Base-by-base conservation (phyloP, 2,329 filamentous ascomycete genomes). In the Fusarium avenaceum region DNA sequence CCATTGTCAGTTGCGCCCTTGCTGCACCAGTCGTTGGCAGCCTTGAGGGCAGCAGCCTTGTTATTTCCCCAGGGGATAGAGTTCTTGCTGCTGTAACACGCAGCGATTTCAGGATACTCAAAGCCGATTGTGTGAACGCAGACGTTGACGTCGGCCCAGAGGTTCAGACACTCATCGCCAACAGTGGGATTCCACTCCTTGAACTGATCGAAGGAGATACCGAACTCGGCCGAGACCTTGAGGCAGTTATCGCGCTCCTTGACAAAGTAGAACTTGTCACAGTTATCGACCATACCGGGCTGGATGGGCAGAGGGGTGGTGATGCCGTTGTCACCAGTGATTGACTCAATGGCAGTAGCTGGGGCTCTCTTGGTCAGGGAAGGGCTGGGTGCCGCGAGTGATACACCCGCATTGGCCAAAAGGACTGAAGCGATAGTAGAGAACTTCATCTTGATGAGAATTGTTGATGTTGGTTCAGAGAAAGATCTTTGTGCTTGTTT, bases 61-160 rank as follows among this genome's bases (percentile, higher is more conserved):
- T 70, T 61, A 17, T 45, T 44, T 10, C 63, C 67, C 63, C 59
- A 70, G 0, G 49, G 49, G 0, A 38, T 6, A 11, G 43, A 6
- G 4, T 32, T 3, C 2, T 3, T 7, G 3, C 5, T 3, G 1
- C 6, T 19, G 2, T 28, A 64, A 3, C 67, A 70, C 3, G 32
- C 38, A 11, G 55, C 50, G 6, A 2, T 39, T 2, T 30, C 48
- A 1, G 65, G 35, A 15, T 64, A 54, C 10, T 42, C 17, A 8
- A 53, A 65, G 5, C 53, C 62, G 14, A 63, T 26, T 2, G 60
- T 56, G 13, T 38, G 60, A 0, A 49, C 50, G 6, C 63, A 66
- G 0, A 45, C 62, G 3, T 66, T 63, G 8, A 33, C 48, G 0
- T 66, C 51, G 7, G 62, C 62, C 63, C 63, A 66, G 24, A 66